Conservation (phyloP, 2,329 filamentous ascomycete species). For the Mollisia scopiformis region DNA sequence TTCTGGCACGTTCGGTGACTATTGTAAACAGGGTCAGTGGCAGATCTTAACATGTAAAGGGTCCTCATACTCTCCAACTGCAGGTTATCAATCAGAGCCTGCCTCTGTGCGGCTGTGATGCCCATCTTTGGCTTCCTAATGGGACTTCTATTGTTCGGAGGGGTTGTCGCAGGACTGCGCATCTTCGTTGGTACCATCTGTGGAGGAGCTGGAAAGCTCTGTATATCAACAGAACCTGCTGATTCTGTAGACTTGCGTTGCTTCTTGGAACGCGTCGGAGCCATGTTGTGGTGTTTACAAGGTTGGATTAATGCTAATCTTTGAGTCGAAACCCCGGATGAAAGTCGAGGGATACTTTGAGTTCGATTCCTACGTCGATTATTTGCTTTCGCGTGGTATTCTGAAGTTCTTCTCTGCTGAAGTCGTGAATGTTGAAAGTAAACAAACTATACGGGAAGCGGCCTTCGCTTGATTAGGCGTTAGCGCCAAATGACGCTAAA, state of each 20-base stretch:
- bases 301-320: slow-evolving; percentile 27
- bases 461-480: slow-evolving; percentile 14
- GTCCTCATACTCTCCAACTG: slow-evolving; percentile 76
- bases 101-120: slow-evolving; percentile 75
- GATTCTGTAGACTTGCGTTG: slow-evolving; percentile 48
- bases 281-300: slow-evolving; percentile 42
- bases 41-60: not conserved
- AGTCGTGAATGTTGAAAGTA: slow-evolving; percentile 37
- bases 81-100: slow-evolving; percentile 85
- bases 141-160: slow-evolving; percentile 55
- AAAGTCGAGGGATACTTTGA: not conserved
- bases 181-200: slow-evolving; percentile 40
- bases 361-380: not conserved
- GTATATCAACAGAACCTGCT: slow-evolving; percentile 30
- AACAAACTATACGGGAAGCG: slow-evolving; percentile 41
- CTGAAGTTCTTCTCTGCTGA: slow-evolving; percentile 5
- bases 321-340: not conserved
- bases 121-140: slow-evolving; percentile 63
- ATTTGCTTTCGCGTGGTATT: slow-evolving; percentile 1
- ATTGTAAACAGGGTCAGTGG: slow-evolving; percentile 10
- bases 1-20: slow-evolving; percentile 88
- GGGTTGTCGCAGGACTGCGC: slow-evolving; percentile 37
- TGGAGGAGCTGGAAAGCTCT: slow-evolving; percentile 32
- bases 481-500: slow-evolving; percentile 22
- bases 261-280: slow-evolving; percentile 49